These are phyloP conservation scores for Ajuga reptans DNA, from an alignment of 305 asterid genomes.

Conservation along the genomic window DNA sequence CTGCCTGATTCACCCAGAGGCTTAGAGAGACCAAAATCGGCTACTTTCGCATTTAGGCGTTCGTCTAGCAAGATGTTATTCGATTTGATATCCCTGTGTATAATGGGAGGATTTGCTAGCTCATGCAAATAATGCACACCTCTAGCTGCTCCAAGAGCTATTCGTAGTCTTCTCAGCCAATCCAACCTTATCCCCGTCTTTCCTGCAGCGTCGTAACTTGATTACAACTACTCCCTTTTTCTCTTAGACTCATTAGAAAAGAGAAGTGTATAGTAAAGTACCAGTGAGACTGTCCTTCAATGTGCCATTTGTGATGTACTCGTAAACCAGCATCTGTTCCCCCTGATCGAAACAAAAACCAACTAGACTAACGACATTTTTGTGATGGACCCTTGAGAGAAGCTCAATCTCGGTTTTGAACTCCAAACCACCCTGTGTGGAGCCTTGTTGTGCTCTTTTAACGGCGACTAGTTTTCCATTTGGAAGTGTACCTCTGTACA, in stretches of 20 bases:
- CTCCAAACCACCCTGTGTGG: constrained; percentile 51
- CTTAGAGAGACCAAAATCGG: constrained; percentile 65
- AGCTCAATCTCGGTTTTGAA: constrained; percentile 71
- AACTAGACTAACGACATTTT: constrained; percentile 45
- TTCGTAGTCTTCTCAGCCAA: constrained; percentile 50
- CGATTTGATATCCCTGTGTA: constrained; percentile 59
- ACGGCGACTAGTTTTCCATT: constrained; percentile 48
- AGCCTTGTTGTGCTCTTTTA: constrained; percentile 55
- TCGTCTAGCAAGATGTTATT: constrained; percentile 52
- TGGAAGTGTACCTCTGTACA: constrained; percentile 49
- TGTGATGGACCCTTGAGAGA: constrained; percentile 73
- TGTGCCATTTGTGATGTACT: constrained; percentile 47
- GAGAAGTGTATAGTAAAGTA: constrained; percentile 9
- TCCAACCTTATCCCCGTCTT: constrained; percentile 47
- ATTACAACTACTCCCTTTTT: neutral
- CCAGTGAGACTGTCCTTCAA: constrained; percentile 53
- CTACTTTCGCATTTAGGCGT: constrained; percentile 50
- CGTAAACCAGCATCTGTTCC: constrained; percentile 64
- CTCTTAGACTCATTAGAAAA: neutral
- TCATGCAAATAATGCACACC: constrained; percentile 63
- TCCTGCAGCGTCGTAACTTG: constrained; percentile 26
- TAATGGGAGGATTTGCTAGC: constrained; percentile 52
- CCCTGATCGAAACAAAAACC: constrained; percentile 58
- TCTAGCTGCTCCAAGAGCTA: constrained; percentile 55
- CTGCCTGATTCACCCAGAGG: constrained; percentile 34